Evolutionary conservation across 345 rosid species (phyloP).

Genomic region (Eucalyptus sp.): DNA sequence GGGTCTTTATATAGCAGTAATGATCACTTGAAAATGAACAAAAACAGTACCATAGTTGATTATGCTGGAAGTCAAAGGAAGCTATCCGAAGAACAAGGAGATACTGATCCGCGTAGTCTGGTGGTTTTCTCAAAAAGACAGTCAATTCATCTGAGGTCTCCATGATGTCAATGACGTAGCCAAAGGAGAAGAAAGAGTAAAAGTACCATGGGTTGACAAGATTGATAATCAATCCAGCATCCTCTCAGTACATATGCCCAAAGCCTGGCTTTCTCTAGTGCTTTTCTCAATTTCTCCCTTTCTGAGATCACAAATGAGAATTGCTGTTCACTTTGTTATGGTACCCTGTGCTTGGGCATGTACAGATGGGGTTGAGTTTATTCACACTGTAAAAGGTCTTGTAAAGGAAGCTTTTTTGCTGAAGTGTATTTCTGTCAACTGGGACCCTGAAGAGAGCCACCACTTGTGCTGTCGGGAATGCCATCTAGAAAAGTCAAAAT

Average conservation of each 20-base stretch:
- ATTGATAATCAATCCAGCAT: constrained; percentile 43
- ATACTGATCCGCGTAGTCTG: constrained; percentile 10
- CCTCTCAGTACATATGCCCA: constrained; percentile 45
- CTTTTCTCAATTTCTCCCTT: constrained; percentile 47
- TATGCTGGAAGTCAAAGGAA: background rate
- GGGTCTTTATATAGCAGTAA: background rate
- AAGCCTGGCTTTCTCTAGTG: constrained; percentile 45
- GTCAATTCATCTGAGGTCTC: constrained; percentile 37
- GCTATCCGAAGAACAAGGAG: constrained; percentile 10
- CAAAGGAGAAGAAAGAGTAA: constrained; percentile 54
- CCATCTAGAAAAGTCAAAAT: constrained; percentile 54
- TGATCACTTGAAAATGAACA: background rate
- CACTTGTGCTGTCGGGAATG: constrained; percentile 51
- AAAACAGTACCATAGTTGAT: background rate
- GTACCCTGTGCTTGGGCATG: constrained; percentile 49
- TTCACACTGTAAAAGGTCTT: constrained; percentile 45
- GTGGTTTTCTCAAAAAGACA: constrained; percentile 36
- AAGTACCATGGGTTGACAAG: constrained; percentile 73
- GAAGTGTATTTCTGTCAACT: constrained; percentile 41
- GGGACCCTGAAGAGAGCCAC: constrained; percentile 34
- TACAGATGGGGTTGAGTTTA: constrained; percentile 25
- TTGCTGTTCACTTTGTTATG: constrained; percentile 50
- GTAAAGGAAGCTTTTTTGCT: constrained; percentile 50
- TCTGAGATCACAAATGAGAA: constrained; percentile 34
- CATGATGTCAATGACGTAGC: constrained; percentile 36